phyloP scores from a whole-genome alignment of 768 basidiomycete genomes.

The Auriscalpium orientale region DNA sequence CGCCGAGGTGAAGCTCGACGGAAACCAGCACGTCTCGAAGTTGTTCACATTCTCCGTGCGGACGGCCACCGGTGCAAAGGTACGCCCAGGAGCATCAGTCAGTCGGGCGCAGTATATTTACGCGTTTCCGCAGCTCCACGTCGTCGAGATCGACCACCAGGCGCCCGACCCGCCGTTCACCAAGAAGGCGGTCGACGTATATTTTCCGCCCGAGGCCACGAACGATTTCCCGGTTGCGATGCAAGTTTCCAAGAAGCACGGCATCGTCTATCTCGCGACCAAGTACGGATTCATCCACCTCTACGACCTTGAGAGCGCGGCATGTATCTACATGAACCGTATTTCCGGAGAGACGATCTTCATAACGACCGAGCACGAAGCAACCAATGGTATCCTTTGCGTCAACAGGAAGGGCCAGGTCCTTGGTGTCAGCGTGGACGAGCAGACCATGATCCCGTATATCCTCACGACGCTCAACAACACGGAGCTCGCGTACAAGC shows the following conservation, averaged over 20 bases:
- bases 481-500: constrained; percentile 94
- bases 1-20: constrained; percentile 85
- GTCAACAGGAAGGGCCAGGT: constrained; percentile 99
- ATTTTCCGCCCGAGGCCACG: constrained; percentile 96
- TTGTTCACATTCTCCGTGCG: constrained; percentile 93
- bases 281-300: constrained; percentile 99
- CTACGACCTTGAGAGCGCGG: constrained; percentile 94
- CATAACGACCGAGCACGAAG: constrained; percentile 94
- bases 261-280: constrained; percentile 94
- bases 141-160: constrained; percentile 96
- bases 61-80: constrained; percentile 97
- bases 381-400: constrained; percentile 91
- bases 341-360: constrained; percentile 99
- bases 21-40: constrained; percentile 78
- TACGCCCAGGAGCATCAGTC: constrained; percentile 27
- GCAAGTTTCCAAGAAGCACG: constrained; percentile 97
- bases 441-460: constrained; percentile 93
- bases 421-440: constrained; percentile 93
- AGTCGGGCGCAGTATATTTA: background rate
- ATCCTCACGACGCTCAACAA: constrained; percentile 92
- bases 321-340: constrained; percentile 99
- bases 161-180: constrained; percentile 87
- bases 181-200: constrained; percentile 98
- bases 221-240: constrained; percentile 99
- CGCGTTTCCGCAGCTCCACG: constrained; percentile 63